These are phyloP conservation scores for Stereocaulon alpinum DNA, from an alignment of 495 filamentous ascomycete species.

Conservation along the genomic window DNA sequence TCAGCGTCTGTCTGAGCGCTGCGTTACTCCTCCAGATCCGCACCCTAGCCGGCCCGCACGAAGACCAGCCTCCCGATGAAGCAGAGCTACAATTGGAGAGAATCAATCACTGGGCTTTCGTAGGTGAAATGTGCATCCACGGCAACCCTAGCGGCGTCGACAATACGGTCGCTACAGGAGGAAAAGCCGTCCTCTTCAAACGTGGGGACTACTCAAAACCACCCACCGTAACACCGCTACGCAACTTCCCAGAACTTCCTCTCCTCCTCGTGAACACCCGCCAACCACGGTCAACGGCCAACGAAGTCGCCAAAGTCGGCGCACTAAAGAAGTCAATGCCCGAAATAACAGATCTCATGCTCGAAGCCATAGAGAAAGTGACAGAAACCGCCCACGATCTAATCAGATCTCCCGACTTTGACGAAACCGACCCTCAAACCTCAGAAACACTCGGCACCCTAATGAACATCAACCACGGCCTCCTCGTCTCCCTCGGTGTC, in stretches of 20 bases:
- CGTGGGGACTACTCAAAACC: slow-evolving; percentile 67
- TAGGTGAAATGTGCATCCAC: slow-evolving; percentile 93
- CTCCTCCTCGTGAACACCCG: slow-evolving; percentile 81
- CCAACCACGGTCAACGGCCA: slow-evolving; percentile 68
- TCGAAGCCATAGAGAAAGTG: slow-evolving; percentile 75
- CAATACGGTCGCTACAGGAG: slow-evolving; percentile 89
- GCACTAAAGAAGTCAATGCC: slow-evolving; percentile 58
- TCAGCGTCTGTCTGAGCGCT: slow-evolving; percentile 78
- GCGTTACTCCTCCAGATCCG: slow-evolving; percentile 83
- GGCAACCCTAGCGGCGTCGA: slow-evolving; percentile 94
- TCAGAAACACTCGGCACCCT: slow-evolving; percentile 69
- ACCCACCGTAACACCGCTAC: slow-evolving; percentile 63
- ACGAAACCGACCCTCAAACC: slow-evolving; percentile 44
- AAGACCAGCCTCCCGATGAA: slow-evolving; percentile 74
- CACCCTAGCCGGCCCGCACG: slow-evolving; percentile 76
- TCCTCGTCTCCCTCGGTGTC: slow-evolving; percentile 78
- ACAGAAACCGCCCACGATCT: slow-evolving; percentile 62
- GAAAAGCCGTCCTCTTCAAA: slow-evolving; percentile 86
- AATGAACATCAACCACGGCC: slow-evolving; percentile 85
- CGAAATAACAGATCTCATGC: slow-evolving; percentile 60
- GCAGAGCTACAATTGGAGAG: slow-evolving; percentile 76
- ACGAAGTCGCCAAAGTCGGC: slow-evolving; percentile 78
- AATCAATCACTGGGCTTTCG: slow-evolving; percentile 96
- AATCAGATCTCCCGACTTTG: slow-evolving; percentile 54
- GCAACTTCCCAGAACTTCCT: slow-evolving; percentile 80